These are phyloP conservation scores for Calonectria multiphialidica DNA, from an alignment of 2,329 filamentous ascomycete genomes.

Conservation along the genomic window DNA sequence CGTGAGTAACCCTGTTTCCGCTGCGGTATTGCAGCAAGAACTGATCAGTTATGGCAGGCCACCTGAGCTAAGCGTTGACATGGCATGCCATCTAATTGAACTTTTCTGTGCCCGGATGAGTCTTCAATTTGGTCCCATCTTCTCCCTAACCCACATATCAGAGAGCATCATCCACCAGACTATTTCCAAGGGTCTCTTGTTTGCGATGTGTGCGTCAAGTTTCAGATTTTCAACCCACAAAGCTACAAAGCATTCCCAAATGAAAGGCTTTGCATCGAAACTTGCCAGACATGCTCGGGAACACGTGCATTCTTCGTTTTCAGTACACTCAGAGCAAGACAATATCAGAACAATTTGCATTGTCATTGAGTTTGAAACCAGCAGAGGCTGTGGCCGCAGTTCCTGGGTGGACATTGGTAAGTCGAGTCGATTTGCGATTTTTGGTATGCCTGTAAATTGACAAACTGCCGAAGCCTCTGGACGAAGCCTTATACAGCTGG, in stretches of 20 bases:
- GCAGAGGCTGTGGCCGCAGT: not conserved
- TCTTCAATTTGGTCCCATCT: conserved; percentile 3
- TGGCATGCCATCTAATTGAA: conserved; percentile 1
- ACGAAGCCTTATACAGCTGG: not conserved
- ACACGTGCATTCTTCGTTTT: not conserved
- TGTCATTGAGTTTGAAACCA: conserved; percentile 14
- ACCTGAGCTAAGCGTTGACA: not conserved
- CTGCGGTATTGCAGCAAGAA: not conserved
- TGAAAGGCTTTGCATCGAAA: not conserved
- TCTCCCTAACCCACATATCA: not conserved
- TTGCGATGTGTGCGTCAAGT: conserved; percentile 24
- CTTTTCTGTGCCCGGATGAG: conserved; percentile 4
- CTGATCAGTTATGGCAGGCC: not conserved
- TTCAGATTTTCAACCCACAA: conserved; percentile 18
- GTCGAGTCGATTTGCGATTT: not conserved
- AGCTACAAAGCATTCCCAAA: not conserved
- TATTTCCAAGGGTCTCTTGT: not conserved
- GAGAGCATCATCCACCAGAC: not conserved
- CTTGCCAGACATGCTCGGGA: not conserved
- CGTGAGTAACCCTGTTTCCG: not conserved
- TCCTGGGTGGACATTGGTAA: conserved; percentile 23
- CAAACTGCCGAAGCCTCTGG: not conserved
- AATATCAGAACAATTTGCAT: conserved; percentile 8
- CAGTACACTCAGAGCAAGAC: not conserved
- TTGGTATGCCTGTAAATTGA: not conserved